phyloP scores from a whole-genome alignment of 805 yeast genomes.

The Hanseniaspora lindneri region DNA sequence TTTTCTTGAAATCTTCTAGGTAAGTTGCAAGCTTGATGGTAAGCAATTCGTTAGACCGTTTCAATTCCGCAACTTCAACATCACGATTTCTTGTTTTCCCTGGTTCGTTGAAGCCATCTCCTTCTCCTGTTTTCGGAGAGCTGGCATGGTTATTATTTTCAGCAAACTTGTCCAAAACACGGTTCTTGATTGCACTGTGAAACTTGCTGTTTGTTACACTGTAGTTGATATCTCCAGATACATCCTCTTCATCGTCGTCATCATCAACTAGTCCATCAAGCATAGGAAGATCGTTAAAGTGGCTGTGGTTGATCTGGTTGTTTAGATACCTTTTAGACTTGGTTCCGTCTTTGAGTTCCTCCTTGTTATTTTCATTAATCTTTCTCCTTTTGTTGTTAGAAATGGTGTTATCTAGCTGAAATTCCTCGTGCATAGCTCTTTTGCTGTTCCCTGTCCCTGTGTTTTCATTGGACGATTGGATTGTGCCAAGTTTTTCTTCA shows the following conservation, averaged over 20 bases:
- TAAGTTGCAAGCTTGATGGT: slow-evolving; percentile 24
- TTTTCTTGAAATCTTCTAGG: slow-evolving; percentile 20
- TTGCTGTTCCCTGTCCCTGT: neutral
- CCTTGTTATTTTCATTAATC: neutral
- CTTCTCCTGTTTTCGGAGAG: neutral
- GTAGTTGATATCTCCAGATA: neutral
- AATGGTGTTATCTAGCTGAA: slow-evolving; percentile 4
- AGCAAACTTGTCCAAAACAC: slow-evolving; percentile 3
- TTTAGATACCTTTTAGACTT: neutral
- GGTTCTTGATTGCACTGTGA: slow-evolving; percentile 10
- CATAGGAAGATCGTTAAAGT: slow-evolving; percentile 1
- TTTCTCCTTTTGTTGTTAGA: neutral
- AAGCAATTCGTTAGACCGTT: slow-evolving; percentile 25
- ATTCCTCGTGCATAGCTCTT: slow-evolving; percentile 9
- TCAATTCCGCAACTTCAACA: slow-evolving; percentile 23
- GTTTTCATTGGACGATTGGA: neutral
- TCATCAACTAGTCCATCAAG: slow-evolving; percentile 6
- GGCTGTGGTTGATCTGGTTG: neutral
- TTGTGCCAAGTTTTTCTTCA: neutral
- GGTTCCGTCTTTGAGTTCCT: neutral
- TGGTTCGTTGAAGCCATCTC: no score
- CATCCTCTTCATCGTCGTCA: slow-evolving; percentile 4
- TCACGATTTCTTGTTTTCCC: neutral
- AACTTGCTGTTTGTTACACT: neutral
- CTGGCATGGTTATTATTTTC: neutral